Conservation (phyloP, 306 rosid species). For the Castanea sativa region DNA sequence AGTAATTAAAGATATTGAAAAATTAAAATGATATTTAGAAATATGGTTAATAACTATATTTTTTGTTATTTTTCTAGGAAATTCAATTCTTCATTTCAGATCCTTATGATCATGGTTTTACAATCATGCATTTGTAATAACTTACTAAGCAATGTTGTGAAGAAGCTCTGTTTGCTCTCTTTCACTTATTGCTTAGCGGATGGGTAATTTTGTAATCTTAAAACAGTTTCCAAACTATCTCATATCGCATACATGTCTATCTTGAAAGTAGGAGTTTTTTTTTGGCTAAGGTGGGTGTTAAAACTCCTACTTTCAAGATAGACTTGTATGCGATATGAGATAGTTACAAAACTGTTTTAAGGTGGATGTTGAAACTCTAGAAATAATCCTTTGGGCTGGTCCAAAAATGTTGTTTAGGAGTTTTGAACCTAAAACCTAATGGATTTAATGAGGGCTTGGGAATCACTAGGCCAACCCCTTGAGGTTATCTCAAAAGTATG, state of each 20-base stretch:
- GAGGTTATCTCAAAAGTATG: background rate
- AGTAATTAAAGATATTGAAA: too few species aligned
- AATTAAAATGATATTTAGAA: too few species aligned
- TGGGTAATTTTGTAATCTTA: background rate
- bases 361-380: too few species aligned
- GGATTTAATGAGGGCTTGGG: too few species aligned
- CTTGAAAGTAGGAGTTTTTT: background rate
- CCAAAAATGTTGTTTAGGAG: too few species aligned
- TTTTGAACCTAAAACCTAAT: too few species aligned
- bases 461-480: too few species aligned
- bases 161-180: background rate
- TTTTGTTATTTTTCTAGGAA: background rate
- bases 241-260: background rate
- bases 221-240: background rate
- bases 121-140: background rate
- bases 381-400: too few species aligned
- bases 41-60: background rate
- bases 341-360: too few species aligned
- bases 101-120: background rate
- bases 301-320: too few species aligned
- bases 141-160: background rate
- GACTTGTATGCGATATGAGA: too few species aligned
- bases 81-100: background rate
- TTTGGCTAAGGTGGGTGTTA: too few species aligned
- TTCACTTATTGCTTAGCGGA: background rate